phyloP scores from a whole-genome alignment of 192 early-diverging fungal species.

The Dissophora ornata region DNA sequence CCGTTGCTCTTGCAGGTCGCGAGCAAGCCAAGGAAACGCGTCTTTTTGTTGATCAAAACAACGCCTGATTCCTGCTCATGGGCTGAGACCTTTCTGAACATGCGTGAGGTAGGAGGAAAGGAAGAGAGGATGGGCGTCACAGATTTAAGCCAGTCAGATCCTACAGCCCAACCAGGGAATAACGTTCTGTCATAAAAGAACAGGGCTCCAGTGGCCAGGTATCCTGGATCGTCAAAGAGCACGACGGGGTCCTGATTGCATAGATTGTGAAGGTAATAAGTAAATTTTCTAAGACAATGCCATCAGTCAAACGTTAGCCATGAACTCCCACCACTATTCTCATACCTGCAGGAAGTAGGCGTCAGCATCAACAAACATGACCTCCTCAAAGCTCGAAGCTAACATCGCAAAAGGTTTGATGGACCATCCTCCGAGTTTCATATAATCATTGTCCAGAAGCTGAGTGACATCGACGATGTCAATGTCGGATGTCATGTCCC shows the following conservation, averaged over 20 bases:
- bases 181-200: slow-evolving; percentile 75
- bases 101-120: slow-evolving; percentile 50
- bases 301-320: no score
- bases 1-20: slow-evolving; percentile 67
- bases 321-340: no score
- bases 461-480: slow-evolving; percentile 56
- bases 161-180: slow-evolving; percentile 28
- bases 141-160: slow-evolving; percentile 59
- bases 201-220: slow-evolving; percentile 60
- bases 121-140: slow-evolving; percentile 57
- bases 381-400: slow-evolving; percentile 68
- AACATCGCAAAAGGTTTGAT: slow-evolving; percentile 77
- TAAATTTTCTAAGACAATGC: neutral
- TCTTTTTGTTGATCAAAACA: slow-evolving; percentile 64
- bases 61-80: slow-evolving; percentile 77
- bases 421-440: slow-evolving; percentile 70
- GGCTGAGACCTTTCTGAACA: slow-evolving; percentile 43
- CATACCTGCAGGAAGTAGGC: slow-evolving; percentile 68
- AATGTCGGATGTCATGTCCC: slow-evolving; percentile 36
- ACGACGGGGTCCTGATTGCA: slow-evolving; percentile 58
- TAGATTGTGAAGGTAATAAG: no score
- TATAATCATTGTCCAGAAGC: slow-evolving; percentile 54
- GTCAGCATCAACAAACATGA: slow-evolving; percentile 78
- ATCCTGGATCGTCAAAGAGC: slow-evolving; percentile 61
- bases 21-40: slow-evolving; percentile 62